These are phyloP conservation scores for Monosporascus sp. DNA, from an alignment of 2,329 filamentous ascomycete genomes.

Conservation along the genomic window DNA sequence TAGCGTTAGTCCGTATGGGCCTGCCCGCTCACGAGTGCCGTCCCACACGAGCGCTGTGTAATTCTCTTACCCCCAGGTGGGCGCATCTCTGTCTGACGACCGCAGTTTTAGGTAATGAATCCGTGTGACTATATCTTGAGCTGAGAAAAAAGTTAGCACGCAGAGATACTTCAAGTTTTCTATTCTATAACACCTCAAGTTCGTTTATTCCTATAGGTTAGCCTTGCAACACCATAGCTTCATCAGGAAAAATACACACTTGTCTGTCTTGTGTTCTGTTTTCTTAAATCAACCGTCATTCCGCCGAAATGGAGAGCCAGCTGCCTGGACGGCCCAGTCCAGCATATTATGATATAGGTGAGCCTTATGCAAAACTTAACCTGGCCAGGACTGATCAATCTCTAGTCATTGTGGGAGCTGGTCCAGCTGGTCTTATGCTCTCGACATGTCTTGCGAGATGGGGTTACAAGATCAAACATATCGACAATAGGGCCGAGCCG, in stretches of 20 bases:
- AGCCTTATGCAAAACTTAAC: constrained; percentile 1
- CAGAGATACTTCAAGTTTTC: no score
- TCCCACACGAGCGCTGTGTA: no score
- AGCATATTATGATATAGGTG: constrained; percentile 41
- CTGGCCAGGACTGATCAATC: constrained; percentile 12
- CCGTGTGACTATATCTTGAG: no score
- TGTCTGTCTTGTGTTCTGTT: background rate
- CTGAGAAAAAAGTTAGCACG: no score
- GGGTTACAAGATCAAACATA: constrained; percentile 93
- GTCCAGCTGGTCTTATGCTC: constrained; percentile 80
- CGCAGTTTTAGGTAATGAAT: no score
- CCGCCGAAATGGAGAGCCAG: constrained; percentile 15
- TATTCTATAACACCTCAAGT: no score
- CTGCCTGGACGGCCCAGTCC: constrained; percentile 10
- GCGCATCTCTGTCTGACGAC: no score
- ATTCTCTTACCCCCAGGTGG: no score
- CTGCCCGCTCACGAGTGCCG: no score
- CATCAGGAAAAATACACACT: background rate
- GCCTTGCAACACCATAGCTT: background rate
- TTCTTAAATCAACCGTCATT: background rate
- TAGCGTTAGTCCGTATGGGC: no score
- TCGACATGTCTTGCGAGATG: constrained; percentile 84
- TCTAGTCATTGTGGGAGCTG: constrained; percentile 80
- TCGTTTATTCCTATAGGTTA: background rate
- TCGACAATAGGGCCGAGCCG: constrained; percentile 83